A percentile compares a stretch with the other conserved stretches of the same genome.
These are phyloP conservation scores for Leccinum holopus DNA, from an alignment of 1,284 basidiomycete species.

Conservation along the genomic window DNA sequence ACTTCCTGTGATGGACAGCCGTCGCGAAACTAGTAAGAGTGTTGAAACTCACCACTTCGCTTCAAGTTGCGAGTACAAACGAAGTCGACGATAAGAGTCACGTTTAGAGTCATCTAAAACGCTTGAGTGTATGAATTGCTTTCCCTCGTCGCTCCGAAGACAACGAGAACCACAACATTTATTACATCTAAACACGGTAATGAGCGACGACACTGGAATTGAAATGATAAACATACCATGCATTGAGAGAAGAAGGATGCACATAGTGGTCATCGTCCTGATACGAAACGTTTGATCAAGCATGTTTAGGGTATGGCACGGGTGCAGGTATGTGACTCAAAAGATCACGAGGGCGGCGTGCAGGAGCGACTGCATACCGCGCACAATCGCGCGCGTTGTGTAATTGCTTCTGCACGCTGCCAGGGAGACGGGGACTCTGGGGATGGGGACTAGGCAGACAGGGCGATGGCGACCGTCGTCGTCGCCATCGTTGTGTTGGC, in stretches of 20 bases:
- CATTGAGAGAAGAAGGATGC: slow-evolving; percentile 60
- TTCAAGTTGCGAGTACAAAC: slow-evolving; percentile 62
- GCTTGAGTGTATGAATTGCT: slow-evolving; percentile 72
- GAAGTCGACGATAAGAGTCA: slow-evolving; percentile 67
- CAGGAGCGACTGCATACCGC: no score
- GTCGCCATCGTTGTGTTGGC: no score
- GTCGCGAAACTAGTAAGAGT: background rate
- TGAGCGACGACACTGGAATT: background rate
- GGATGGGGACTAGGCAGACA: no score
- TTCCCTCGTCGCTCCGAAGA: slow-evolving; percentile 67
- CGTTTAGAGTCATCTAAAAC: slow-evolving; percentile 80
- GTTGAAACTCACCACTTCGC: slow-evolving; percentile 51
- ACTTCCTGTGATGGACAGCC: slow-evolving; percentile 46
- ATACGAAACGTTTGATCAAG: slow-evolving; percentile 69
- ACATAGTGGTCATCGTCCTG: slow-evolving; percentile 60
- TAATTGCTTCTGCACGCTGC: no score
- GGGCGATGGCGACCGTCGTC: no score
- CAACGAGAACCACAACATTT: slow-evolving; percentile 60
- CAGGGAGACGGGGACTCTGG: no score
- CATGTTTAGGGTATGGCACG: no score
- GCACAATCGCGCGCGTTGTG: no score
- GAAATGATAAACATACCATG: slow-evolving; percentile 51
- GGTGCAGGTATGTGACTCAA: no score
- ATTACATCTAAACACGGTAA: slow-evolving; percentile 54
- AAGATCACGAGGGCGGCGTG: no score